A percentile compares a stretch with the other conserved stretches of the same genome.
Evolutionary conservation across 1,284 basidiomycete species (phyloP).

Genomic region (Cystobasidium pallidum): DNA sequence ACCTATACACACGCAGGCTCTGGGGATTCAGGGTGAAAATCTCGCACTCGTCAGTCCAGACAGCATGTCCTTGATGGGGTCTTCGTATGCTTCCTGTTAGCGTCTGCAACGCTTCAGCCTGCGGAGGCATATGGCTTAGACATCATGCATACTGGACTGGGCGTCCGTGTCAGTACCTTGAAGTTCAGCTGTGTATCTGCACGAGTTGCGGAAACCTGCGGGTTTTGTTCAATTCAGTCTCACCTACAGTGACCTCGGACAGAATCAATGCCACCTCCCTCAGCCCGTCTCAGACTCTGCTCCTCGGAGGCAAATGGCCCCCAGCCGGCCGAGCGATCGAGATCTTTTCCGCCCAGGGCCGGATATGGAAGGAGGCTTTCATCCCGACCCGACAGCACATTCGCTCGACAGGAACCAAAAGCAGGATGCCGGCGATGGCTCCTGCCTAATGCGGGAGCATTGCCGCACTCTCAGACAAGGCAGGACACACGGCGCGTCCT

Average conservation of each 20-base stretch:
- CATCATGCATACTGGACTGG: too few species aligned
- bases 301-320: background rate
- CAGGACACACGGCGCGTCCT: background rate
- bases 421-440: background rate
- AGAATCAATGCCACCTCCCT: background rate
- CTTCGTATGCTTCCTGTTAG: too few species aligned
- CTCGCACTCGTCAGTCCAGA: too few species aligned
- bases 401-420: background rate
- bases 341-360: background rate
- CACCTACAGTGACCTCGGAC: background rate
- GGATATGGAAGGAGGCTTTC: conserved; percentile 25
- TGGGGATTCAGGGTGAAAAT: background rate
- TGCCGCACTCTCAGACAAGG: background rate
- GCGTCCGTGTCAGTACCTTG: too few species aligned
- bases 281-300: background rate
- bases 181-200: too few species aligned
- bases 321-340: background rate
- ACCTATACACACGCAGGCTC: background rate
- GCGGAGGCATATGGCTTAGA: too few species aligned
- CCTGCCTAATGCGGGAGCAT: background rate
- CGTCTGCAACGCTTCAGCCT: too few species aligned
- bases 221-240: too few species aligned
- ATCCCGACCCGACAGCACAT: background rate
- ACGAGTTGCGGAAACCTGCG: too few species aligned
- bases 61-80: too few species aligned